These are phyloP conservation scores for Suillus cothurnatus DNA, from an alignment of 768 basidiomycete species.

Conservation along the genomic window DNA sequence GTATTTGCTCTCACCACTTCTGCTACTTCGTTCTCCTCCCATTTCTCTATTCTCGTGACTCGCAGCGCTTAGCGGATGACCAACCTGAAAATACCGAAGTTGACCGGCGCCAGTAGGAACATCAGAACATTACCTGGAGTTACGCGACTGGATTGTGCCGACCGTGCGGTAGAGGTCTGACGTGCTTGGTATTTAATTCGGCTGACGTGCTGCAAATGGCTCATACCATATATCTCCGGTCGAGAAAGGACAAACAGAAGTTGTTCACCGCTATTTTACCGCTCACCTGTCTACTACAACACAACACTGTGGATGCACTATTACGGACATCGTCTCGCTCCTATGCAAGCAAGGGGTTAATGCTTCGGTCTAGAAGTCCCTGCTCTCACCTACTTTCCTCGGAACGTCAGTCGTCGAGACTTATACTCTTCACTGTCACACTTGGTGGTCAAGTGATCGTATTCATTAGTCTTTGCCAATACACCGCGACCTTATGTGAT, in stretches of 20 bases:
- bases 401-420: background rate
- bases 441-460: background rate
- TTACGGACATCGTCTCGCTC: slow-evolving; percentile 30
- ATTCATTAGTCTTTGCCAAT: slow-evolving; percentile 45
- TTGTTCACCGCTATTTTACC: slow-evolving; percentile 34
- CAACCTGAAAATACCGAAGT: background rate
- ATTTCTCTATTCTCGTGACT: too few relatives aligned
- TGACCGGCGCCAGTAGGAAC: background rate
- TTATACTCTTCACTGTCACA: background rate
- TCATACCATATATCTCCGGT: too few relatives aligned
- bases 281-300: background rate
- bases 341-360: slow-evolving; percentile 36
- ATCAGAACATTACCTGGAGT: slow-evolving; percentile 16
- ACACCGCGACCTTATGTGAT: slow-evolving; percentile 44
- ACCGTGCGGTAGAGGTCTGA: slow-evolving; percentile 19
- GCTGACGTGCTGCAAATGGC: slow-evolving; percentile 44
- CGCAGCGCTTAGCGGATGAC: too few relatives aligned
- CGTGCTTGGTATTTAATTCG: slow-evolving; percentile 36
- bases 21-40: too few relatives aligned
- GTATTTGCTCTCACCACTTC: too few relatives aligned
- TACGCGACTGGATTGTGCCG: slow-evolving; percentile 27
- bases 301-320: slow-evolving; percentile 4
- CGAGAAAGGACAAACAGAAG: slow-evolving; percentile 34
- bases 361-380: slow-evolving; percentile 20
- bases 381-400: background rate